Evolutionary conservation across 805 yeast genomes (phyloP).

Genomic region (Yamadazyma laniorum): DNA sequence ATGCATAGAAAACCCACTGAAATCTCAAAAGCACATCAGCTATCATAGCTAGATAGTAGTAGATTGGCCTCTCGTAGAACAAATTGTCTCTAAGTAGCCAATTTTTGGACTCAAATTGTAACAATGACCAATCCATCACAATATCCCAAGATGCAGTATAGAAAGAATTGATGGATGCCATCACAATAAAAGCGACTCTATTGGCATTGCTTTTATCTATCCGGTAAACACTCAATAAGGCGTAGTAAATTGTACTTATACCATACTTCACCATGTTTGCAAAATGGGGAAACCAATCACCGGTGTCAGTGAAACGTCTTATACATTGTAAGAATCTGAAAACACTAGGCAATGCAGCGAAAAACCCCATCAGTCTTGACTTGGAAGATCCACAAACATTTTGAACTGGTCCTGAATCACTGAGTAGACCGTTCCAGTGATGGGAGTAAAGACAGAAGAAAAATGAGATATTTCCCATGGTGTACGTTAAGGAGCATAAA

Average conservation of each 20-base stretch:
- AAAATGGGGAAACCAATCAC: slow-evolving; percentile 94
- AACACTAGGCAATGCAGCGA: slow-evolving; percentile 79
- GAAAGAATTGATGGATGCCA: slow-evolving; percentile 73
- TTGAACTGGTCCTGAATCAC: slow-evolving; percentile 27
- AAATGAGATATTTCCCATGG: slow-evolving; percentile 80
- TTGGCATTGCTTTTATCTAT: slow-evolving; percentile 45
- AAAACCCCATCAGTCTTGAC: slow-evolving; percentile 78
- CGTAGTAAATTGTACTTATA: slow-evolving; percentile 64
- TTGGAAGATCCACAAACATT: slow-evolving; percentile 69
- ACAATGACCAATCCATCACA: slow-evolving; percentile 92
- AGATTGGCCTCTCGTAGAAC: slow-evolving; percentile 52
- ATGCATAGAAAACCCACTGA: slow-evolving; percentile 89
- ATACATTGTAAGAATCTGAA: slow-evolving; percentile 91
- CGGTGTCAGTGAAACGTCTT: slow-evolving; percentile 88
- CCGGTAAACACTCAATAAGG: slow-evolving; percentile 74
- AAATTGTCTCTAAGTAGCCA: slow-evolving; percentile 67
- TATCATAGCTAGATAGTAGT: slow-evolving; percentile 68
- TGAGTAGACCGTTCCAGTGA: slow-evolving; percentile 59
- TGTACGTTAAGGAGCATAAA: slow-evolving; percentile 81
- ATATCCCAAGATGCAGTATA: slow-evolving; percentile 82
- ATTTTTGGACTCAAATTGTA: slow-evolving; percentile 62
- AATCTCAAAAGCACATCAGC: slow-evolving; percentile 73
- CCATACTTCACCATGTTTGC: slow-evolving; percentile 83
- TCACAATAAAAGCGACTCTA: slow-evolving; percentile 62
- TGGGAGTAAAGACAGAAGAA: slow-evolving; percentile 80